These are phyloP conservation scores for Datisca glomerata DNA, from an alignment of 306 rosid species.

Conservation along the genomic window DNA sequence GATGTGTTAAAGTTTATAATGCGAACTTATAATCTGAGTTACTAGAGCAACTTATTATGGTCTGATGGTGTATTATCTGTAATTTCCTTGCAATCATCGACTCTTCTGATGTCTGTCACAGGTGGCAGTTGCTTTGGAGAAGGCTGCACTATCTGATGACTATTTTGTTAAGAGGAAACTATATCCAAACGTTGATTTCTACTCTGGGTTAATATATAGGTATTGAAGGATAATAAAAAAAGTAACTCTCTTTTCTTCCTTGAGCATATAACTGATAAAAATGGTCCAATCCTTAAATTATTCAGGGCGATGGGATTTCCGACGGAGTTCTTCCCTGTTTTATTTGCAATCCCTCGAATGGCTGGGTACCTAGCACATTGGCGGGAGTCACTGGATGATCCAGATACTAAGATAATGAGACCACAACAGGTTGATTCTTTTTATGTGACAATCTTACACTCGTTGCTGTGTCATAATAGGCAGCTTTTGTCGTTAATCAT, in stretches of 20 bases:
- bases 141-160: conserved; percentile 75
- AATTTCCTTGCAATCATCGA: too few relatives aligned
- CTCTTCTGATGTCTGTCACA: too few relatives aligned
- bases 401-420: conserved; percentile 87
- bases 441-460: too few relatives aligned
- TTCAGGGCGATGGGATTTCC: conserved; percentile 96
- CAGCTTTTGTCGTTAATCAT: too few relatives aligned
- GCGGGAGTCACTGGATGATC: conserved; percentile 91
- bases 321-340: conserved; percentile 67
- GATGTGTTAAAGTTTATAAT: too few relatives aligned
- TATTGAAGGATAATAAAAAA: conserved; percentile 6
- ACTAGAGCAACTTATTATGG: too few relatives aligned
- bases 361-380: conserved; percentile 94
- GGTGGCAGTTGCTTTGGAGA: conserved; percentile 89
- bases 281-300: neutral
- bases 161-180: conserved; percentile 79
- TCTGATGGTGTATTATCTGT: too few relatives aligned
- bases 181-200: conserved; percentile 91
- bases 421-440: conserved; percentile 66
- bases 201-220: conserved; percentile 80
- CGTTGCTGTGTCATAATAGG: too few relatives aligned
- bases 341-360: conserved; percentile 91
- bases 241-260: neutral
- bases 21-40: too few relatives aligned
- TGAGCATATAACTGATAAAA: neutral